phyloP scores from a whole-genome alignment of 2,329 filamentous ascomycete genomes.

The Hypoxylon sp. region DNA sequence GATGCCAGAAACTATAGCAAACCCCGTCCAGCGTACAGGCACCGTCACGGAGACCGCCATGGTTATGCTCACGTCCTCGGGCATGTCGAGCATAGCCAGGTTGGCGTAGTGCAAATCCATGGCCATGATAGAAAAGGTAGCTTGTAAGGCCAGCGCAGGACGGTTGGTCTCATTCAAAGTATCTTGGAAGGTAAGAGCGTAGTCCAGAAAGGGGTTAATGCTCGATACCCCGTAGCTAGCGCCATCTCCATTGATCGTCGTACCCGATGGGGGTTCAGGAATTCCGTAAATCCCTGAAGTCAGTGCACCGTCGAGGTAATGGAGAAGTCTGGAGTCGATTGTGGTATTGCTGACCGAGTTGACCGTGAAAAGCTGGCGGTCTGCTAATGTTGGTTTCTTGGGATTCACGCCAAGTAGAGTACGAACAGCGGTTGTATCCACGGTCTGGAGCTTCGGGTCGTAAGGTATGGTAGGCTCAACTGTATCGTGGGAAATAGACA shows the following conservation, averaged over 20 bases:
- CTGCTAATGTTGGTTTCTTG: not conserved
- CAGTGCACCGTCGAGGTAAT: slow-evolving; percentile 39
- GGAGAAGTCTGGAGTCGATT: slow-evolving; percentile 41
- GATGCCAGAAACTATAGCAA: slow-evolving; percentile 30
- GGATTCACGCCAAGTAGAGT: slow-evolving; percentile 38
- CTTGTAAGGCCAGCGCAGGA: slow-evolving; percentile 42
- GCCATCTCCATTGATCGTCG: slow-evolving; percentile 38
- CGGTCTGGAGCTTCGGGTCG: slow-evolving; percentile 28
- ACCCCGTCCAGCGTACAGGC: slow-evolving; percentile 32
- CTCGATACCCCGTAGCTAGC: slow-evolving; percentile 35
- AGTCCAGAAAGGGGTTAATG: slow-evolving; percentile 45
- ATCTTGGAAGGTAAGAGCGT: slow-evolving; percentile 40
- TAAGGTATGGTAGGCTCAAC: slow-evolving; percentile 32
- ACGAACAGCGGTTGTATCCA: slow-evolving; percentile 34
- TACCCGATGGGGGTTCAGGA: slow-evolving; percentile 9
- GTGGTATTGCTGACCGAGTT: slow-evolving; percentile 33
- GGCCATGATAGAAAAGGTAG: slow-evolving; percentile 39
- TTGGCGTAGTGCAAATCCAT: slow-evolving; percentile 41
- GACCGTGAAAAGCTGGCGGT: slow-evolving; percentile 39
- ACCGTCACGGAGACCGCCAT: slow-evolving; percentile 26
- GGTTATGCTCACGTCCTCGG: slow-evolving; percentile 26
- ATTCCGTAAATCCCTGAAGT: slow-evolving; percentile 26
- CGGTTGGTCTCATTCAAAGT: slow-evolving; percentile 39
- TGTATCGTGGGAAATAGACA: slow-evolving; percentile 41
- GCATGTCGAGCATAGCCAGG: slow-evolving; percentile 34